phyloP scores from a whole-genome alignment of 2,329 filamentous ascomycete species.

The Tothia fuscella region DNA sequence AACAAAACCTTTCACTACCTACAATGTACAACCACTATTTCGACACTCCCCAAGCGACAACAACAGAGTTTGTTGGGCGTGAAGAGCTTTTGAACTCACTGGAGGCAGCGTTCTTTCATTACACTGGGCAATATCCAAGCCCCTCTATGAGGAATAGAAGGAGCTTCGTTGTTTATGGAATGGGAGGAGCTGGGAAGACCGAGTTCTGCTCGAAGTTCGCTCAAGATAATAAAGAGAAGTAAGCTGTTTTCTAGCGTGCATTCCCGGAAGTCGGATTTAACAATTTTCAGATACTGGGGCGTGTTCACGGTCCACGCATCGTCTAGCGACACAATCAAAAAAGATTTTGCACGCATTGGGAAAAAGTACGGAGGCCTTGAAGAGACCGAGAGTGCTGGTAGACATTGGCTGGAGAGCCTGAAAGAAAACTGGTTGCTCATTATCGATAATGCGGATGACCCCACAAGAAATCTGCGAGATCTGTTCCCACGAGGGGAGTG shows the following conservation, averaged over 20 bases:
- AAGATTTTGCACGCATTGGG: constrained; percentile 18
- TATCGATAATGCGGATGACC: constrained; percentile 22
- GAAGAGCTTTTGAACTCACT: not conserved
- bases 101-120: not conserved
- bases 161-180: constrained; percentile 12
- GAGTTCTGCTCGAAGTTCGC: constrained; percentile 17
- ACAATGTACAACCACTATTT: not conserved
- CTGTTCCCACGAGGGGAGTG: constrained; percentile 18
- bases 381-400: constrained; percentile 18
- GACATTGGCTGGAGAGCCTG: constrained; percentile 15
- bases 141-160: constrained; percentile 8
- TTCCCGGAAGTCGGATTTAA: constrained; percentile 15
- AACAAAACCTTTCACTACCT: not conserved
- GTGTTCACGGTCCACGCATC: constrained; percentile 20
- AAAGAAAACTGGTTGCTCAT: constrained; percentile 19
- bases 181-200: constrained; percentile 20
- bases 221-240: constrained; percentile 6
- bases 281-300: constrained; percentile 18
- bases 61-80: not conserved
- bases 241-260: constrained; percentile 9
- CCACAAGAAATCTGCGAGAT: constrained; percentile 14
- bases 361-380: constrained; percentile 18
- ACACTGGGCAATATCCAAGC: not conserved
- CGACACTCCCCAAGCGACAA: not conserved
- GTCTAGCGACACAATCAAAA: constrained; percentile 15